Conservation (phyloP, 148 eudicot genomes). For the Dysphania ambrosioides region DNA sequence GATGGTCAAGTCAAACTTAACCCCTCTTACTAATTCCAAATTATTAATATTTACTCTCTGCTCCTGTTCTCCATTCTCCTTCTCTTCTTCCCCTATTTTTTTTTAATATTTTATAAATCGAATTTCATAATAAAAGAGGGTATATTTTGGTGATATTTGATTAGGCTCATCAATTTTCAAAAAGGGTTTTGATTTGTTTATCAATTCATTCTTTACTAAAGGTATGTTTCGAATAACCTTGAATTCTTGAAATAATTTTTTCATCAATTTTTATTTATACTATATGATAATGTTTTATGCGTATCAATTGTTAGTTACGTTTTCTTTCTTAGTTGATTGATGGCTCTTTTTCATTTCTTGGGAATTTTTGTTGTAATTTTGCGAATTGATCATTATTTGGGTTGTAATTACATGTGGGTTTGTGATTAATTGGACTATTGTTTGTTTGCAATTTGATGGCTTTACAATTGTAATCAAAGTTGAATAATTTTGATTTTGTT, state of each 20-base stretch:
- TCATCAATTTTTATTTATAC: background rate
- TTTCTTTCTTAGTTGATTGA: no score
- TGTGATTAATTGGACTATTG: no score
- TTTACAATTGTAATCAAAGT: no score
- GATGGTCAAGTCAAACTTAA: constrained; percentile 33
- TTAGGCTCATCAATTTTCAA: constrained; percentile 6
- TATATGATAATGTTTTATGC: background rate
- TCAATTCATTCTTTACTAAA: constrained; percentile 7
- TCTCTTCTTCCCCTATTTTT: no score
- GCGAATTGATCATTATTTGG: no score
- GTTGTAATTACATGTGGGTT: no score
- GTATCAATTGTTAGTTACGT: background rate
- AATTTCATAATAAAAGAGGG: constrained; percentile 11
- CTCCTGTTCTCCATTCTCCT: background rate
- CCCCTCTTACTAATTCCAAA: constrained; percentile 3
- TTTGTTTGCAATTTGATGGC: no score
- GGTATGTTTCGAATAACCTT: constrained; percentile 14
- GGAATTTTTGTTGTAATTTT: no score
- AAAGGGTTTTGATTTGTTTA: background rate
- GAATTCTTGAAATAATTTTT: no score
- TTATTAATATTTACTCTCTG: no score
- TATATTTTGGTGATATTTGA: constrained; percentile 13
- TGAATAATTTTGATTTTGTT: no score
- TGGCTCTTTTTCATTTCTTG: no score
- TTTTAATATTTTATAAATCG: background rate